phyloP scores from a whole-genome alignment of 345 rosid species.

The Brassica carinata region DNA sequence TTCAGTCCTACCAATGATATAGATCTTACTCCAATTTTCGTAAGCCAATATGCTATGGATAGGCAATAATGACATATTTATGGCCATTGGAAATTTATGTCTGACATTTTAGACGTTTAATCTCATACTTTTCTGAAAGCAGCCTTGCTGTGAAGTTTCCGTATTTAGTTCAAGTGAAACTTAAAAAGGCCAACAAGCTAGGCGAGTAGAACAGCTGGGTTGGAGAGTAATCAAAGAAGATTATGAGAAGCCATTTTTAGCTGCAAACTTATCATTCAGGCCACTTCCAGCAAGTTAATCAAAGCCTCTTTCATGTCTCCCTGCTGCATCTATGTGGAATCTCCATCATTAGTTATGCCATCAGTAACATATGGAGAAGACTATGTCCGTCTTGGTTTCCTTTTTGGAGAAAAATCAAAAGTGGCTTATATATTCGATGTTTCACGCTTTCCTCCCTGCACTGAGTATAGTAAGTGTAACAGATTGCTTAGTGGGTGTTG shows the following conservation, averaged over 20 bases:
- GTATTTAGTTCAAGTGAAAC: slow-evolving; percentile 41
- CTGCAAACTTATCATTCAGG: slow-evolving; percentile 65
- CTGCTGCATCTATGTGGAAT: background rate
- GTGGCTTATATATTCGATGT: slow-evolving; percentile 96
- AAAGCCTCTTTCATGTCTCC: slow-evolving; percentile 25
- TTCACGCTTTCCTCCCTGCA: slow-evolving; percentile 73
- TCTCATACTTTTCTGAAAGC: no score
- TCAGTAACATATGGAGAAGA: slow-evolving; percentile 99
- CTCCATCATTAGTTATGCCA: slow-evolving; percentile 17
- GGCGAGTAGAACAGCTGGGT: slow-evolving; percentile 88
- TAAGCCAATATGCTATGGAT: no score
- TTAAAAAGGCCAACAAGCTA: slow-evolving; percentile 86
- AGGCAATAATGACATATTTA: no score
- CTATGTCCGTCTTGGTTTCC: slow-evolving; percentile 80
- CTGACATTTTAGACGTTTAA: no score
- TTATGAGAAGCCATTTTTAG: slow-evolving; percentile 74
- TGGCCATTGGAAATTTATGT: no score
- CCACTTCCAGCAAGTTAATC: slow-evolving; percentile 79
- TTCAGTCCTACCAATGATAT: no score
- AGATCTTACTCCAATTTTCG: no score
- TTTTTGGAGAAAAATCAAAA: slow-evolving; percentile 76
- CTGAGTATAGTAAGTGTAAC: slow-evolving; percentile 66
- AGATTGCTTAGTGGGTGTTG: background rate
- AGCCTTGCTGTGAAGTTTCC: no score
- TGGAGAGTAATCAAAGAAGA: slow-evolving; percentile 88